Percentiles rank a stretch among this genome's conserved stretches.
These are phyloP conservation scores for Pigoraptor vietnamica DNA, from an alignment of 78 protist genomes.

Conservation along the genomic window DNA sequence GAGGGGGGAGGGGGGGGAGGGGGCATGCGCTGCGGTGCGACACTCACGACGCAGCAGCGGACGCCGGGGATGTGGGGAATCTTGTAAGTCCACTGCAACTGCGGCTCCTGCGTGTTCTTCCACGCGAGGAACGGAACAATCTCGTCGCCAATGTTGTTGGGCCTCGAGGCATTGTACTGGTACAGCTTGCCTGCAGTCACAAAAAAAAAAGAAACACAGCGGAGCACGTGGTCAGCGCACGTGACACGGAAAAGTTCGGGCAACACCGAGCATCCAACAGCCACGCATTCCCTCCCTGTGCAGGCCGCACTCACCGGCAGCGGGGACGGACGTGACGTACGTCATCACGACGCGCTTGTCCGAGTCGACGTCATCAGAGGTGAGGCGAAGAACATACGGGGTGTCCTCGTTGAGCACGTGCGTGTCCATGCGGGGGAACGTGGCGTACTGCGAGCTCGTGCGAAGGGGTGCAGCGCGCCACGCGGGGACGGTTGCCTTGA, in stretches of 20 bases:
- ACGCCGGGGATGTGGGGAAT: not conserved
- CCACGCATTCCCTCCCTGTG: too few species aligned
- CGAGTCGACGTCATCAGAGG: not conserved
- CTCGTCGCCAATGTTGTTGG: not conserved
- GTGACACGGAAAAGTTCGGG: too few species aligned
- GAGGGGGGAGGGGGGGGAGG: too few species aligned
- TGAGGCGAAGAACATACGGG: not conserved
- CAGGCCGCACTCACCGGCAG: not conserved
- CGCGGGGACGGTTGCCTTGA: not conserved
- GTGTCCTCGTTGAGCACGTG: not conserved
- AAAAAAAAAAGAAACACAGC: not conserved
- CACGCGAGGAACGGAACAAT: not conserved
- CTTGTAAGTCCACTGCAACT: not conserved
- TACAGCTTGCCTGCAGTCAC: not conserved
- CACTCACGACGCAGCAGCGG: not conserved
- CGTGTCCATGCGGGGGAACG: not conserved
- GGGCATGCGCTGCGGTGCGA: too few species aligned
- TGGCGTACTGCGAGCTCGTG: not conserved
- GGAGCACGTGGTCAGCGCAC: too few species aligned
- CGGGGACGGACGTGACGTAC: not conserved
- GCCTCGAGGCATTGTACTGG: not conserved
- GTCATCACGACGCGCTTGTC: not conserved
- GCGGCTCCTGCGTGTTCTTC: not conserved
- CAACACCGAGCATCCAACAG: too few species aligned
- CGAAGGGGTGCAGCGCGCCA: not conserved